Evolutionary conservation across 164 flowering plant species (phyloP), one percentile per base, ranked within the genome.

Genomic region (Buxus sempervirens): DNA sequence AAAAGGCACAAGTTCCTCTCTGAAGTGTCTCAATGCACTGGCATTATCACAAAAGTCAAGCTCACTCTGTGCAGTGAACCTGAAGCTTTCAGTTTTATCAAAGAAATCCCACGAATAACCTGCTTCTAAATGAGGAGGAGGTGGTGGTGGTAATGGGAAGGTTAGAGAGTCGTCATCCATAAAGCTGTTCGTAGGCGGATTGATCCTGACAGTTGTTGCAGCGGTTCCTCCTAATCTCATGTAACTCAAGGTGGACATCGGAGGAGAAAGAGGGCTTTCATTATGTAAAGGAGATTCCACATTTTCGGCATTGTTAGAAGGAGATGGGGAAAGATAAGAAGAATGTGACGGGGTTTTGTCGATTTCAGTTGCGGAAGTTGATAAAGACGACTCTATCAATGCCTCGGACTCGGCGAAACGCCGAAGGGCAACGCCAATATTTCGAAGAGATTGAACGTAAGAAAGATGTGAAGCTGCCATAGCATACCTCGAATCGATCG

Each of bases 101-200:
- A 95, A 92, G 68, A 60, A 95, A 70, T 95, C 99, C 98, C 99
- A 95, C 15, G 95, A 85, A 20, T 81, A 63, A 41, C 76, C 89
- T 0, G 78, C 26, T 55, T 77, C 85, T 32, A 83, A 85, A 20
- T 84, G 89, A 9, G 84, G 89, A 0, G 93, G 94, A 8, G 93
- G 94, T 0, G 96, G 96, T 19, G 85, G 82, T 9, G 84, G 82
- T 64, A 72, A 63, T 16, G 84, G 72, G 32, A 83, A 81, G 14
- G 71, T 76, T 58, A 78, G 28, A 0, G 85, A 69, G 18, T 82
- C 88, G 23, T 85, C 97, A 55, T 83, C 91, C 9, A 76, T 73
- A 71, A 74, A 83, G 23, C 80, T 74, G 58, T 63, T 74, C 42
- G 65, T 66, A 10, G 69, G 18, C 6, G 87, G 81, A 63, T 72